Conservation (phyloP, 2,329 filamentous ascomycete genomes). For the Penicillium sp. region DNA sequence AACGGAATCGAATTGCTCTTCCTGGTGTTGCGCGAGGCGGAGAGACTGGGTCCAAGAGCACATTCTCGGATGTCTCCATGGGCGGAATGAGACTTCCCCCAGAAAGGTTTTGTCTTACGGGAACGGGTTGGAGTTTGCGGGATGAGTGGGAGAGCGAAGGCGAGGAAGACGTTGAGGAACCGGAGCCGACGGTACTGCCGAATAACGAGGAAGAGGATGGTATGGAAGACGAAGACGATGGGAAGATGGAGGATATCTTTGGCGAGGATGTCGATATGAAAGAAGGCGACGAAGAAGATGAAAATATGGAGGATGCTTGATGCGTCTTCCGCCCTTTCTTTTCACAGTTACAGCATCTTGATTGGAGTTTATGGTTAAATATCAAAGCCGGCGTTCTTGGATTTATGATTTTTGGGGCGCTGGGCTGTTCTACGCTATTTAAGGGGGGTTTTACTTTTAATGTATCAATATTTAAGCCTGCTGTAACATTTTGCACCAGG, state of each 20-base stretch:
- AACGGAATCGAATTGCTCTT: conserved; percentile 52
- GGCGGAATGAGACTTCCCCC: conserved; percentile 58
- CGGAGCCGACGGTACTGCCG: conserved; percentile 4
- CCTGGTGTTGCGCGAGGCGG: conserved; percentile 54
- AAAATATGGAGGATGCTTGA: conserved; percentile 42
- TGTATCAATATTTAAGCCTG: neutral
- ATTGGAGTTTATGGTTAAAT: neutral
- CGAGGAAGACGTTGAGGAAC: conserved; percentile 37
- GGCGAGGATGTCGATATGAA: conserved; percentile 40
- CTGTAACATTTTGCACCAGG: neutral
- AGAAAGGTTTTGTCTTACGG: conserved; percentile 59
- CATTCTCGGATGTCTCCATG: conserved; percentile 34
- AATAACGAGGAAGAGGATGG: conserved; percentile 27
- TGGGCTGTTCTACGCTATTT: neutral
- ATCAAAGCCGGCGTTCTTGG: neutral
- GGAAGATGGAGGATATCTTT: conserved; percentile 47
- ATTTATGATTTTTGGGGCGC: neutral
- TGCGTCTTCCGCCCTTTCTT: neutral
- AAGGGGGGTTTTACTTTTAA: neutral
- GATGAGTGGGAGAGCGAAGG: conserved; percentile 57
- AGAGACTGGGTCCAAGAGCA: conserved; percentile 21
- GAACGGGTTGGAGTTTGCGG: conserved; percentile 53
- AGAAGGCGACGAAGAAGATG: conserved; percentile 35
- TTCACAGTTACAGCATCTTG: neutral
- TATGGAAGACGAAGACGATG: conserved; percentile 43